A percentile compares a stretch with the other conserved stretches of the same genome.
phyloP scores from a whole-genome alignment of 495 filamentous ascomycete species.

The Acidomyces sp. region DNA sequence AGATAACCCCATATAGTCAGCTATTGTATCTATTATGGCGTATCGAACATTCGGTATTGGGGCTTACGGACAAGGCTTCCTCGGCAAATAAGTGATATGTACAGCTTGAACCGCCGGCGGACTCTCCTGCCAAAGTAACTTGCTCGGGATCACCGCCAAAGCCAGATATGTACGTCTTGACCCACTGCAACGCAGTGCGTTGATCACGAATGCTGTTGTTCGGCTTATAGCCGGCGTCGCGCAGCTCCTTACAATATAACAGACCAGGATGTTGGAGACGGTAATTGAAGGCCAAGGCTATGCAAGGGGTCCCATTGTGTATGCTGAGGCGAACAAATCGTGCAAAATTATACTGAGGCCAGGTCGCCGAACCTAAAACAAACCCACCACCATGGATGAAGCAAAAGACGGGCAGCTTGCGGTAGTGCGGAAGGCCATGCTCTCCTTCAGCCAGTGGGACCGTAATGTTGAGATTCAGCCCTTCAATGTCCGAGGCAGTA shows the following conservation, averaged over 20 bases:
- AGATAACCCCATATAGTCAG: too few species aligned
- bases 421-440: too few species aligned
- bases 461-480: slow-evolving; percentile 24
- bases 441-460: slow-evolving; percentile 2
- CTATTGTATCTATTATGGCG: too few species aligned
- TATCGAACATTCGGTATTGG: too few species aligned
- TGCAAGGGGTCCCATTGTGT: slow-evolving; percentile 6
- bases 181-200: slow-evolving; percentile 22
- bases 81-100: slow-evolving; percentile 31
- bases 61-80: slow-evolving; percentile 26
- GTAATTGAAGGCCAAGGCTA: slow-evolving; percentile 13
- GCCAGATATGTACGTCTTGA: slow-evolving; percentile 20
- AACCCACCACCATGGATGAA: slow-evolving; percentile 25
- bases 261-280: slow-evolving; percentile 20
- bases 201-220: slow-evolving; percentile 27
- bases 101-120: slow-evolving; percentile 27
- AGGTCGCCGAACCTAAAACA: slow-evolving; percentile 30
- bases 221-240: slow-evolving; percentile 18
- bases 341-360: slow-evolving; percentile 32
- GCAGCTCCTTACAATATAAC: slow-evolving; percentile 20
- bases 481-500: slow-evolving; percentile 16
- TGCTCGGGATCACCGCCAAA: slow-evolving; percentile 27
- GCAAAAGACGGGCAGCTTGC: slow-evolving; percentile 21
- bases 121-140: slow-evolving; percentile 26
- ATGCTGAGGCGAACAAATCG: slow-evolving; percentile 19